Conservation (phyloP, 192 early-diverging fungal genomes). For the Lobulomyces angularis region DNA sequence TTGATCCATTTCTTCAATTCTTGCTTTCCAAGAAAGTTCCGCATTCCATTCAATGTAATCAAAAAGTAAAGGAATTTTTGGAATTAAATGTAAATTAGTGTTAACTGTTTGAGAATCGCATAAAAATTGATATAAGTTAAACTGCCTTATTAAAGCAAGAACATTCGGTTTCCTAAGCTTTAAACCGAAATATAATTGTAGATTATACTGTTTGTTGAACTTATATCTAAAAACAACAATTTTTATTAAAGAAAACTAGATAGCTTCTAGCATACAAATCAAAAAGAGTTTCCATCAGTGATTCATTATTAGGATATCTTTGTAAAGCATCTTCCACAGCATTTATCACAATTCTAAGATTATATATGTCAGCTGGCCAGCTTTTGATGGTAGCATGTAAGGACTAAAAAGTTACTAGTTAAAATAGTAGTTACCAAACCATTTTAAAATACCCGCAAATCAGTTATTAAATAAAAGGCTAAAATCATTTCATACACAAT, state of each 20-base stretch:
- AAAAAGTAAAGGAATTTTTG: too few species aligned
- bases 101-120: too few species aligned
- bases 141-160: constrained; percentile 58
- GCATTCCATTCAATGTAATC: too few species aligned
- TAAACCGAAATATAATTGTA: constrained; percentile 71
- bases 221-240: constrained; percentile 37
- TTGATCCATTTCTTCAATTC: constrained; percentile 21
- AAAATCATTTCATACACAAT: constrained; percentile 84
- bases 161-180: constrained; percentile 54
- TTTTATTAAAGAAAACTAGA: constrained; percentile 2
- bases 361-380: constrained; percentile 75
- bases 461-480: constrained; percentile 49
- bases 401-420: constrained; percentile 30
- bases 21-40: constrained; percentile 28
- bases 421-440: neutral
- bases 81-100: too few species aligned
- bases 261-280: constrained; percentile 45
- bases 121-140: constrained; percentile 73
- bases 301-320: constrained; percentile 38
- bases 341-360: constrained; percentile 57
- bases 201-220: constrained; percentile 56
- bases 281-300: constrained; percentile 61
- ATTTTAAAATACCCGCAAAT: constrained; percentile 37
- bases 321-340: constrained; percentile 57
- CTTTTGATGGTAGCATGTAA: constrained; percentile 50